phyloP scores from a whole-genome alignment of 2,329 filamentous ascomycete species.

The Salinomyces thailandicus region DNA sequence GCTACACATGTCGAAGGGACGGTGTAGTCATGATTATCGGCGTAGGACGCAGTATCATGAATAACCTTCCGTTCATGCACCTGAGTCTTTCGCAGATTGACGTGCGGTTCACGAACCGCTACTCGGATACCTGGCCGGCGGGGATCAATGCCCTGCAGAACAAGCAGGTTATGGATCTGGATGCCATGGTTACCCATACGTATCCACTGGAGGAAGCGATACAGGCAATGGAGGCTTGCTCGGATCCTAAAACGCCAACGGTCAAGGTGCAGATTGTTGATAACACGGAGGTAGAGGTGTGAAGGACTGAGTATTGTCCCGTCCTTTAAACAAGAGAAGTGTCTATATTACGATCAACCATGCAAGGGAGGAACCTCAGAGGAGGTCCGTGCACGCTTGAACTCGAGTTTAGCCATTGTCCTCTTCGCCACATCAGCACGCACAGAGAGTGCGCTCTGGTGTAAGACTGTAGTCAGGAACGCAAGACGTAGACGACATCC shows the following conservation, averaged over 20 bases:
- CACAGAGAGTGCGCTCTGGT: no score
- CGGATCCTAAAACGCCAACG: slow-evolving; percentile 41
- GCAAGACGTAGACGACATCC: no score
- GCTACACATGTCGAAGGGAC: slow-evolving; percentile 9
- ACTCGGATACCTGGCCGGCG: slow-evolving; percentile 58
- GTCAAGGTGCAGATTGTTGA: slow-evolving; percentile 49
- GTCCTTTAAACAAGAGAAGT: no score
- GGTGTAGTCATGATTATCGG: slow-evolving; percentile 28
- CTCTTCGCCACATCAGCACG: no score
- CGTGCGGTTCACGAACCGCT: slow-evolving; percentile 60
- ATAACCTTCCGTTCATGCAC: slow-evolving; percentile 29
- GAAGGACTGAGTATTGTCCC: no score
- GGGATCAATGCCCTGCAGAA: slow-evolving; percentile 51
- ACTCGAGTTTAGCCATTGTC: no score
- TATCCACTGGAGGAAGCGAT: slow-evolving; percentile 52
- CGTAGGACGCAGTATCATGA: slow-evolving; percentile 25
- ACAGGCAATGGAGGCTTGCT: slow-evolving; percentile 45
- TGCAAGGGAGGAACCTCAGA: no score
- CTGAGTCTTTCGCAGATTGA: slow-evolving; percentile 37
- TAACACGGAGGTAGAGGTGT: slow-evolving; percentile 26
- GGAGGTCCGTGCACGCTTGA: no score
- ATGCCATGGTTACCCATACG: slow-evolving; percentile 51
- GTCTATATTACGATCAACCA: no score
- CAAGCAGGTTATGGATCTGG: slow-evolving; percentile 47
- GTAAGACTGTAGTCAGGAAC: no score